Evolutionary conservation across 352 stramenopile genomes (phyloP).

Genomic region (Globisporangium yorkense): DNA sequence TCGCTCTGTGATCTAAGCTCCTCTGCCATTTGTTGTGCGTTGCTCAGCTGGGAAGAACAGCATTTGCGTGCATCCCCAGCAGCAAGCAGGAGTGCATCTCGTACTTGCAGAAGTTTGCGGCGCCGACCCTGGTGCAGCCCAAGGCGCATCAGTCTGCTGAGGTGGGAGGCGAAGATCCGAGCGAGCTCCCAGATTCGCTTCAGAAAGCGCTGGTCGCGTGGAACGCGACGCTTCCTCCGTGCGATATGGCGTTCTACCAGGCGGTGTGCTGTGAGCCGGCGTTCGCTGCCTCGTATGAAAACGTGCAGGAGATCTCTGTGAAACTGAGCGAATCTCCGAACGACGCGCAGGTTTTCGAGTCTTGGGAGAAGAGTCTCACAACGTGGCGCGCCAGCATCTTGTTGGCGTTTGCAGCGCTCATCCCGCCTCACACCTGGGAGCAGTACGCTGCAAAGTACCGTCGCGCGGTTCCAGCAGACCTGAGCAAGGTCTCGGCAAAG

Average conservation of each 20-base stretch:
- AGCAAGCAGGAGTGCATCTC: constrained; percentile 55
- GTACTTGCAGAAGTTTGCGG: constrained; percentile 47
- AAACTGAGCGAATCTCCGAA: constrained; percentile 29
- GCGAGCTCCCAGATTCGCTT: constrained; percentile 42
- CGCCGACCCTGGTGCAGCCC: constrained; percentile 15
- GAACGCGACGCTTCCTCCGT: constrained; percentile 71
- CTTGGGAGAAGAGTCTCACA: constrained; percentile 46
- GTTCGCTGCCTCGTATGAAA: constrained; percentile 52
- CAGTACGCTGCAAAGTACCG: constrained; percentile 56
- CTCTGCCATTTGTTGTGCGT: not conserved
- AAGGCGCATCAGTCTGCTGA: constrained; percentile 11
- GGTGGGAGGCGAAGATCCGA: constrained; percentile 60
- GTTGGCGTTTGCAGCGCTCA: constrained; percentile 60
- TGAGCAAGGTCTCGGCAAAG: constrained; percentile 23
- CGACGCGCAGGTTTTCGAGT: constrained; percentile 25
- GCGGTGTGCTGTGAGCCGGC: constrained; percentile 68
- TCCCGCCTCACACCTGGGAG: constrained; percentile 57
- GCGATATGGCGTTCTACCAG: constrained; percentile 73
- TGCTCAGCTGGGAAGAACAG: constrained; percentile 48
- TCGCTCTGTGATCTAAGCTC: not conserved
- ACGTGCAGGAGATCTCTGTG: constrained; percentile 55
- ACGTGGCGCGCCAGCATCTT: constrained; percentile 64
- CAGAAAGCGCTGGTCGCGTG: constrained; percentile 36
- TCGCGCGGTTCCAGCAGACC: constrained; percentile 39
- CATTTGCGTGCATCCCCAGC: constrained; percentile 52